These are phyloP conservation scores for Boehmeria nivea DNA, from an alignment of 306 rosid species.

Conservation along the genomic window DNA sequence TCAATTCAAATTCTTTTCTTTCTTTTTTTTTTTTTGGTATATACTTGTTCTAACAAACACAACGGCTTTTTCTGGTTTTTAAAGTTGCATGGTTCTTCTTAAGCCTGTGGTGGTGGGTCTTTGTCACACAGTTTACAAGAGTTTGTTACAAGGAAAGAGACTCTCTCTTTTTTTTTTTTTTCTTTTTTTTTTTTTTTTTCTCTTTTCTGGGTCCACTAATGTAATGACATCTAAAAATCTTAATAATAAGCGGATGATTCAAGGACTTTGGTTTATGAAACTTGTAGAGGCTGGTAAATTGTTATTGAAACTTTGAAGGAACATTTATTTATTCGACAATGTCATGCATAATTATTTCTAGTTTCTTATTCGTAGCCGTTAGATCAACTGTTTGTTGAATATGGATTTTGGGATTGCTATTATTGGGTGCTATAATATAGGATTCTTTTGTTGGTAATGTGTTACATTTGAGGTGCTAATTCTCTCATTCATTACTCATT, in stretches of 20 bases:
- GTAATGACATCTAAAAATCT: neutral
- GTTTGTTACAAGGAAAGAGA: neutral
- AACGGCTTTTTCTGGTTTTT: constrained; percentile 17
- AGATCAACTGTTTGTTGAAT: too few species aligned
- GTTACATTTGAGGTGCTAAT: neutral
- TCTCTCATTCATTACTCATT: neutral
- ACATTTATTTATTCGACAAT: too few species aligned
- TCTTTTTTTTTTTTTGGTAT: neutral
- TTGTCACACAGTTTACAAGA: neutral
- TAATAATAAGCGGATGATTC: constrained; percentile 1
- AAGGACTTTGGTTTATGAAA: neutral
- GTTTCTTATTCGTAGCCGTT: too few species aligned
- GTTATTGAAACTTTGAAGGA: too few species aligned
- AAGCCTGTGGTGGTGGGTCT: constrained; percentile 8
- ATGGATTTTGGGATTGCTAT: too few species aligned
- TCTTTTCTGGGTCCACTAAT: too few species aligned
- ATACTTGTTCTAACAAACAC: constrained; percentile 4
- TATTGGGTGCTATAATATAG: neutral
- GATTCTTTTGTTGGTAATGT: neutral
- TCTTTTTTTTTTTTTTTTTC: too few species aligned
- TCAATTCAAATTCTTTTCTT: neutral
- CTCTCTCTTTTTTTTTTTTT: neutral
- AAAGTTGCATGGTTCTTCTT: neutral
- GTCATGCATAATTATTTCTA: too few species aligned
- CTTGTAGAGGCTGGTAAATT: too few species aligned